phyloP scores from a whole-genome alignment of 345 rosid genomes.

The Arabis hirsuta region DNA sequence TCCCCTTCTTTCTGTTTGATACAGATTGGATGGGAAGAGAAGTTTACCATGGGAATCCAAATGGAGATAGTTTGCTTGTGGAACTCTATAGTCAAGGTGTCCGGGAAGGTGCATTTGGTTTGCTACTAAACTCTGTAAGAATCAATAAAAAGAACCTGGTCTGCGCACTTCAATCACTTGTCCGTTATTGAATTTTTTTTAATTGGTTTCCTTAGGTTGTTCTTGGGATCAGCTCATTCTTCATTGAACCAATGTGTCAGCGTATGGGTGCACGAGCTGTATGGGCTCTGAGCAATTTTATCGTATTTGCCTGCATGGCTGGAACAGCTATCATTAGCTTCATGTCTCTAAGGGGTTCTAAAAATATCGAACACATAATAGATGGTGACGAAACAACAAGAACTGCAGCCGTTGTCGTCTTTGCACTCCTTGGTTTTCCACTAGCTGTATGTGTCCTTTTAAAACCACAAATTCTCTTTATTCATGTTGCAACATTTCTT shows the following conservation, averaged over 20 bases:
- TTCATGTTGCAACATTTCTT: slow-evolving; percentile 18
- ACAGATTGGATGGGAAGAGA: slow-evolving; percentile 99
- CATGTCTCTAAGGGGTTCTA: slow-evolving; percentile 60
- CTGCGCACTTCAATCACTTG: background rate
- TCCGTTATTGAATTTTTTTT: slow-evolving; percentile 19
- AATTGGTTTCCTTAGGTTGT: slow-evolving; percentile 62
- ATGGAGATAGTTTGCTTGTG: slow-evolving; percentile 56
- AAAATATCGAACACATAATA: slow-evolving; percentile 60
- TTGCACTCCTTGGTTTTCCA: slow-evolving; percentile 94
- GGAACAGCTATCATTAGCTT: slow-evolving; percentile 78
- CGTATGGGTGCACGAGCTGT: slow-evolving; percentile 77
- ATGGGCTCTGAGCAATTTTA: slow-evolving; percentile 91
- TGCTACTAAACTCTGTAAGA: slow-evolving; percentile 99
- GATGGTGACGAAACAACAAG: slow-evolving; percentile 64
- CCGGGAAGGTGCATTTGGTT: slow-evolving; percentile 99
- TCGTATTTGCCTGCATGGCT: slow-evolving; percentile 88
- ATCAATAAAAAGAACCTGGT: slow-evolving; percentile 26
- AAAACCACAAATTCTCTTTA: background rate
- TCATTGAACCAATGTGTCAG: slow-evolving; percentile 90
- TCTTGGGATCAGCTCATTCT: slow-evolving; percentile 92
- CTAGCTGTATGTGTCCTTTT: slow-evolving; percentile 73
- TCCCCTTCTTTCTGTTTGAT: slow-evolving; percentile 96
- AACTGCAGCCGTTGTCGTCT: slow-evolving; percentile 76
- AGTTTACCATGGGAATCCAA: slow-evolving; percentile 94
- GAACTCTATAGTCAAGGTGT: slow-evolving; percentile 83